Base-by-base conservation (phyloP, 257 asterid genomes). In the Cinchona pubescens region DNA sequence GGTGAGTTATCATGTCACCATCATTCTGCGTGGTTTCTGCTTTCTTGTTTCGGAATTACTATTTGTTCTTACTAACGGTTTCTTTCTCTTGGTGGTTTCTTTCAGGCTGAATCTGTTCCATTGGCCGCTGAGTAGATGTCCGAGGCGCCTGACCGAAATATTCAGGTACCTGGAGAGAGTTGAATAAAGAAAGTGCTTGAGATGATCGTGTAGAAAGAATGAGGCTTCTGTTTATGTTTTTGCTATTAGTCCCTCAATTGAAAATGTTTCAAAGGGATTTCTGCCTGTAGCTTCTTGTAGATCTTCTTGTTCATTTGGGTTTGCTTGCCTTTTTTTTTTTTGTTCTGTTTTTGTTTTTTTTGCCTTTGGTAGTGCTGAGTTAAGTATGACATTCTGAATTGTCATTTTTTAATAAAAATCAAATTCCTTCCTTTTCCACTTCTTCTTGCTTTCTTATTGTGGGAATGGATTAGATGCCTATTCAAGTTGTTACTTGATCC, bases 51-150 rank as follows among this genome's bases (percentile, higher is more conserved):
- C 13, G 58, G 3, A 32, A 32, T 58, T n/a, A n/a, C n/a, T 37
- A 16, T 32, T 32, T 49, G 68, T 9, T 58, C 43, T 18, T 42
- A 23, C 71, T 69, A 43, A 46, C 35, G n/a, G n/a, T 3, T 71
- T 63, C 56, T 42, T 48, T 34, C 11, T 21, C 30, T 62, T 66
- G 30, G 58, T 80, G 58, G 16, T 65, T 32, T 49, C 5, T 71
- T 83, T 67, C 82, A 93, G 96, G 98, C 98, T 53, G 94, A 88
- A 77, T 87, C 91, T 68, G 98, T 93, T 71, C 98, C 97, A 37
- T 38, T 70, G 85, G 96, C 98, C 67, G 86, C 43, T 59, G 98
- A 93, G 86, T 91, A 70, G 51, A 29, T 23, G 14, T 59, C 15
- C 37, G 38, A 32, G 16, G 55, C 27, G n/a, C 23, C n/a, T 37